A percentile compares a stretch with the other conserved stretches of the same genome.
Conservation (phyloP, 768 basidiomycete genomes). For the Sistotremastrum niveocremeum region DNA sequence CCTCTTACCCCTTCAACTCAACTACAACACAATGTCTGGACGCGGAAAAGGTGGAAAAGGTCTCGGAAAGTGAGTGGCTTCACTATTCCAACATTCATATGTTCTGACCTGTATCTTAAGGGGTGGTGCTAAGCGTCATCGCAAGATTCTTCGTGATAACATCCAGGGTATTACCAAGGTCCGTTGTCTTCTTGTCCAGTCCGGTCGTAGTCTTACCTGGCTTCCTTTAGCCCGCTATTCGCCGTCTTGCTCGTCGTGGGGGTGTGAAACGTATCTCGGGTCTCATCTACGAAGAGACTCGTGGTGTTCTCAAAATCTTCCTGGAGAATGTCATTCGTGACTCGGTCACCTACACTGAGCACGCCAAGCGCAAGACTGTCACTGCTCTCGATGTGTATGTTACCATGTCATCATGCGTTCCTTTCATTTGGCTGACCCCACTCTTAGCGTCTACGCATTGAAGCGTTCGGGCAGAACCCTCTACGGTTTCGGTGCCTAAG, state of each 20-base stretch:
- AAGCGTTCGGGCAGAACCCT: conserved; percentile 46
- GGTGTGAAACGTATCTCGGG: conserved; percentile 41
- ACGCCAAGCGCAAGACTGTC: conserved; percentile 42
- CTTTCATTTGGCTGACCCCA: too few species aligned
- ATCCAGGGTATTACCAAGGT: conserved; percentile 42
- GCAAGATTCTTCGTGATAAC: conserved; percentile 34
- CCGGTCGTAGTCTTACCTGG: conserved; percentile 10
- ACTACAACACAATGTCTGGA: conserved; percentile 25
- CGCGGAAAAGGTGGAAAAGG: conserved; percentile 36
- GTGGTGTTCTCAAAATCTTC: conserved; percentile 40
- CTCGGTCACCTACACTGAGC: conserved; percentile 46
- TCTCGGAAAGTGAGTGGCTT: conserved; percentile 25
- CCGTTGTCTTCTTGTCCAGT: conserved; percentile 3
- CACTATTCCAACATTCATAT: conserved; percentile 1
- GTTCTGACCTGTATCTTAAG: conserved; percentile 6
- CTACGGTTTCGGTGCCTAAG: conserved; percentile 40
- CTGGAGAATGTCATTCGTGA: conserved; percentile 16
- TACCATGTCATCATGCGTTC: too few species aligned
- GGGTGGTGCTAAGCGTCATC: conserved; percentile 33
- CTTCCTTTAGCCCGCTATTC: conserved; percentile 28
- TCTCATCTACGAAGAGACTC: conserved; percentile 34
- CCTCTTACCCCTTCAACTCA: not conserved
- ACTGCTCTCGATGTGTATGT: conserved; percentile 39
- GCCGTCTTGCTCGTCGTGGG: conserved; percentile 38
- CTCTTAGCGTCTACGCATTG: conserved; percentile 33